Conservation (phyloP, 2,329 filamentous ascomycete species). For the Clarireedia hainanense region DNA sequence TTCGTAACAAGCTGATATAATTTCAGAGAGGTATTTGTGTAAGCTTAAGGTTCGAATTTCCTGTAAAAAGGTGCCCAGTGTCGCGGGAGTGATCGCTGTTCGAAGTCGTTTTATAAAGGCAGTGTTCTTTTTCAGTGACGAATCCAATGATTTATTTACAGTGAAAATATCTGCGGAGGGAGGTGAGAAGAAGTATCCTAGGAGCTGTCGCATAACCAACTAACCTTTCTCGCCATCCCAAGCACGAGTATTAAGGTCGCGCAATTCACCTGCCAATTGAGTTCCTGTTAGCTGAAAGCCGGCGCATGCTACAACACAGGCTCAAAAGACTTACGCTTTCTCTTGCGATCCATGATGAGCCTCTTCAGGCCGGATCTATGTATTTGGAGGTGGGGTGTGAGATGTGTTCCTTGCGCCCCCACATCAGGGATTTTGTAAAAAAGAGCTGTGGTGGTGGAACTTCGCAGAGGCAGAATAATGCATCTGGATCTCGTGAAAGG, state of each 20-base stretch:
- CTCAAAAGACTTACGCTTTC: slow-evolving; percentile 44
- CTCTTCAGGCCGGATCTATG: slow-evolving; percentile 15
- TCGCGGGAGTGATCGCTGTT: slow-evolving; percentile 75
- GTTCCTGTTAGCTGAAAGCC: slow-evolving; percentile 15
- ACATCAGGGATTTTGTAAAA: slow-evolving; percentile 30
- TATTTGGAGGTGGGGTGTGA: slow-evolving; percentile 17
- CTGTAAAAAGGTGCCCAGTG: slow-evolving; percentile 75
- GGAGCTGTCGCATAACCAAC: slow-evolving; percentile 11
- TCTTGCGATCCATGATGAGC: slow-evolving; percentile 52
- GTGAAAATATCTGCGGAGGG: slow-evolving; percentile 21
- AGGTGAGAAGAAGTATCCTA: slow-evolving; percentile 13
- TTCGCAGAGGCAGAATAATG: slow-evolving; percentile 28
- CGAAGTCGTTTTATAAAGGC: slow-evolving; percentile 95
- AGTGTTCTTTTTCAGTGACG: slow-evolving; percentile 95
- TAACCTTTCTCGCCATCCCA: slow-evolving; percentile 86
- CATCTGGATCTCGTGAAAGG: slow-evolving; percentile 23
- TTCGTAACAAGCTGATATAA: slow-evolving; percentile 92
- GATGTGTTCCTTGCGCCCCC: slow-evolving; percentile 25
- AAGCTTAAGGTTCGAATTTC: slow-evolving; percentile 87
- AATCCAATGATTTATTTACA: slow-evolving; percentile 76
- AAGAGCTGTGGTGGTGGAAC: slow-evolving; percentile 26
- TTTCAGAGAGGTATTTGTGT: slow-evolving; percentile 94
- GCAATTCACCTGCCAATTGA: slow-evolving; percentile 65
- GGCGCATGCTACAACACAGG: not conserved
- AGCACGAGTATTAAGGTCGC: slow-evolving; percentile 75